phyloP scores from a whole-genome alignment of 2,329 filamentous ascomycete species.

The Alternaria tenuissima region DNA sequence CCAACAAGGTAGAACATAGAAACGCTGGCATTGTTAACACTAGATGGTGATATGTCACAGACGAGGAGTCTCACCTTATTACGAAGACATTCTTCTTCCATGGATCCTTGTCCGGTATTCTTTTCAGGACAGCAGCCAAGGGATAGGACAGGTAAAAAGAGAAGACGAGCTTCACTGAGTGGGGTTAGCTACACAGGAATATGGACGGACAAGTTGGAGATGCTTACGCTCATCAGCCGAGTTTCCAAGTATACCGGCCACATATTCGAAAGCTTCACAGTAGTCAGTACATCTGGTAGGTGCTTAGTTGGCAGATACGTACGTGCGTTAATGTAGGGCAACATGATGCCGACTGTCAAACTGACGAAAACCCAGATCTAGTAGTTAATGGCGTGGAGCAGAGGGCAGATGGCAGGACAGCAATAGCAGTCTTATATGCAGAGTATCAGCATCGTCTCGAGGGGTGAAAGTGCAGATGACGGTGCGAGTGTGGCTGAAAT shows the following conservation, averaged over 20 bases:
- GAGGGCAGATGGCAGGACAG: not conserved
- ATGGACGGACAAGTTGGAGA: not conserved
- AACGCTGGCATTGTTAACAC: constrained; percentile 59
- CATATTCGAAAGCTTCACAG: constrained; percentile 66
- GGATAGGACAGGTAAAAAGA: constrained; percentile 94
- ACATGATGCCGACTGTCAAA: constrained; percentile 55
- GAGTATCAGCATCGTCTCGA: constrained; percentile 22
- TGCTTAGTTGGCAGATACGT: constrained; percentile 38
- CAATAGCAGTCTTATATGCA: constrained; percentile 20
- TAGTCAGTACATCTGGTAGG: not conserved
- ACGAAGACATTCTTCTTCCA: constrained; percentile 89
- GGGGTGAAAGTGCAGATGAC: constrained; percentile 11
- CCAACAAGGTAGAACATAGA: constrained; percentile 92
- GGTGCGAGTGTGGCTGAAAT: constrained; percentile 13
- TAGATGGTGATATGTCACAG: not conserved
- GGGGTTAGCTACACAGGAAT: constrained; percentile 17
- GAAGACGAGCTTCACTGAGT: constrained; percentile 88
- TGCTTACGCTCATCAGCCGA: constrained; percentile 70
- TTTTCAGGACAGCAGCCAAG: constrained; percentile 85
- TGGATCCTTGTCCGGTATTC: constrained; percentile 84
- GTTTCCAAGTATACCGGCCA: constrained; percentile 65
- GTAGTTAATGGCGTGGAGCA: not conserved
- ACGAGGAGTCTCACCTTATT: constrained; percentile 66
- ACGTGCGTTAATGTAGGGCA: constrained; percentile 71
- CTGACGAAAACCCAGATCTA: not conserved